Evolutionary conservation across 352 stramenopile genomes (phyloP).

Genomic region (Pythium utonaiense): DNA sequence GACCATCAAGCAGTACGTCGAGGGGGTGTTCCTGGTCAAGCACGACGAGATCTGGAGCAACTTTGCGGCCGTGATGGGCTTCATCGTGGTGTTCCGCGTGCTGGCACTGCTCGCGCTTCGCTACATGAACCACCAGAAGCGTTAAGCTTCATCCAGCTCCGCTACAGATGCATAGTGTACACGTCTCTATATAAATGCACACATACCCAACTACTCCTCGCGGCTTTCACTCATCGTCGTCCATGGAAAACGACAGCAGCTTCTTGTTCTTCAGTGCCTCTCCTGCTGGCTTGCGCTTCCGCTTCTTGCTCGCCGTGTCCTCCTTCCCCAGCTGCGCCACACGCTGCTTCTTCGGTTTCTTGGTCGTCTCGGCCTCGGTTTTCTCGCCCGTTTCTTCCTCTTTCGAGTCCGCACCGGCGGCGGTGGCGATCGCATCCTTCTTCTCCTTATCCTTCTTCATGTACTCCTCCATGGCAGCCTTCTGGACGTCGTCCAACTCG

Average conservation of each 20-base stretch:
- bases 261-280: constrained; percentile 69
- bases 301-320: constrained; percentile 36
- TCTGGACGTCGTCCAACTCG: constrained; percentile 77
- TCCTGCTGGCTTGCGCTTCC: constrained; percentile 50
- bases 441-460: constrained; percentile 51
- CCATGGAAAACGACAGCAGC: constrained; percentile 79
- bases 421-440: constrained; percentile 14
- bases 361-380: constrained; percentile 14
- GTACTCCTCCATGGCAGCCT: constrained; percentile 71
- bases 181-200: not conserved
- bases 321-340: constrained; percentile 38
- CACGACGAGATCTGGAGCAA: constrained; percentile 26
- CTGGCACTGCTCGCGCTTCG: constrained; percentile 29
- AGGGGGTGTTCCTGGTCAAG: constrained; percentile 24
- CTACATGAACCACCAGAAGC: constrained; percentile 38
- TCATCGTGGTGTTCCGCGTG: constrained; percentile 30
- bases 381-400: constrained; percentile 10
- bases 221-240: constrained; percentile 47
- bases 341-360: constrained; percentile 33
- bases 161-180: not conserved
- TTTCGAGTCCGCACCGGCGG: not conserved
- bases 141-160: constrained; percentile 10
- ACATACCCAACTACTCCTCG: not conserved
- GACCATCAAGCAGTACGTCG: constrained; percentile 27
- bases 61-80: constrained; percentile 22